Conservation (phyloP, 2,329 filamentous ascomycete genomes). For the Moelleriella libera region DNA sequence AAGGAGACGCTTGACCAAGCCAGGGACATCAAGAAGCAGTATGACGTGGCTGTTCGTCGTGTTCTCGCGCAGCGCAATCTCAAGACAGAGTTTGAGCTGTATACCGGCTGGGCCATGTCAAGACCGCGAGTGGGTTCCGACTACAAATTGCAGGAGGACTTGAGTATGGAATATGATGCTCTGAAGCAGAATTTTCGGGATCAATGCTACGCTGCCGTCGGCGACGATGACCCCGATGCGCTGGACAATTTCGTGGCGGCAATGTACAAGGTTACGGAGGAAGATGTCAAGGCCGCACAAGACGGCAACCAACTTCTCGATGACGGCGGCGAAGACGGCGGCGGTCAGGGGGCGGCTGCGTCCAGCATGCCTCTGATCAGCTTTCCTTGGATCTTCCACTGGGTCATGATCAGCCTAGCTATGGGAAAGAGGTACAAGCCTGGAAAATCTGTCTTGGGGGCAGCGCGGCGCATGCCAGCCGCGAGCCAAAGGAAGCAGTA, state of each 20-base stretch:
- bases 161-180: constrained; percentile 51
- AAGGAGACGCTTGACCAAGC: constrained; percentile 43
- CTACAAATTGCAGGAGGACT: constrained; percentile 78
- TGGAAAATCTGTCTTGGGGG: constrained; percentile 7
- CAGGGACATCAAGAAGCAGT: constrained; percentile 54
- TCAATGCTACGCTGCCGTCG: constrained; percentile 50
- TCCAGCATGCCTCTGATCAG: constrained; percentile 67
- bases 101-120: constrained; percentile 69
- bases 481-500: neutral
- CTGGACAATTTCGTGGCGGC: constrained; percentile 66
- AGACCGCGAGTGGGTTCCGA: constrained; percentile 59
- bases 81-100: constrained; percentile 80
- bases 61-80: constrained; percentile 80
- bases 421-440: constrained; percentile 11
- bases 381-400: constrained; percentile 84
- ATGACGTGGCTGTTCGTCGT: constrained; percentile 63
- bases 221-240: constrained; percentile 38
- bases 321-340: constrained; percentile 11
- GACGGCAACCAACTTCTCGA: constrained; percentile 14
- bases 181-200: constrained; percentile 58
- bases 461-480: constrained; percentile 3
- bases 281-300: constrained; percentile 50
- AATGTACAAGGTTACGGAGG: constrained; percentile 73
- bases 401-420: constrained; percentile 29
- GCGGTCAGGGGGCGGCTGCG: constrained; percentile 2